A percentile compares a stretch with the other conserved stretches of the same genome.
Conservation (phyloP, 176 grass and related monocot species). For the Rhipidocladum racemiflorum region DNA sequence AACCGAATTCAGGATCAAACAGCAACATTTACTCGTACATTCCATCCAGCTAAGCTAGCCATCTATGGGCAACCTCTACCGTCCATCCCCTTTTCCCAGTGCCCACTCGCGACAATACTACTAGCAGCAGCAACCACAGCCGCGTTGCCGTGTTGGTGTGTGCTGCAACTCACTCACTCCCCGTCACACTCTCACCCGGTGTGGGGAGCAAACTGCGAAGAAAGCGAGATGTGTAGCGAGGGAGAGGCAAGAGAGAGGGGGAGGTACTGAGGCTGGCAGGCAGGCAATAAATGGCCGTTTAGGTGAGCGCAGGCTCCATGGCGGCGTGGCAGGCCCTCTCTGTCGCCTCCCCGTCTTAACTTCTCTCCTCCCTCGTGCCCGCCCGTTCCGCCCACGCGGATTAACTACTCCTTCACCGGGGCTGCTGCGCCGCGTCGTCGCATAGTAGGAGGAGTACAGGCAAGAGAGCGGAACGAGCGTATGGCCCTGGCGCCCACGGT, state of each 20-base stretch:
- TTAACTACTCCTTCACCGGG: background rate
- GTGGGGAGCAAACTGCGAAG: background rate
- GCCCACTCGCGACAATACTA: background rate
- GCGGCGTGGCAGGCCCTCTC: constrained; percentile 94
- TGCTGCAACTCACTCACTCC: background rate
- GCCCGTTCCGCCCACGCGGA: background rate
- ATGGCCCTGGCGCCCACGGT: background rate
- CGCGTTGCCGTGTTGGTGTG: constrained; percentile 33
- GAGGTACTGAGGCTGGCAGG: background rate
- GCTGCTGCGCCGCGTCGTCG: background rate
- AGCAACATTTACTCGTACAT: constrained; percentile 43
- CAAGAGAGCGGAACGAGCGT: background rate
- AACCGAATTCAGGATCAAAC: constrained; percentile 40
- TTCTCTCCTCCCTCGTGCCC: background rate
- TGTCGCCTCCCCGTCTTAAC: constrained; percentile 71
- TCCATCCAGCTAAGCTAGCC: constrained; percentile 14
- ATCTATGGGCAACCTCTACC: constrained; percentile 23
- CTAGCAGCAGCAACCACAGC: background rate
- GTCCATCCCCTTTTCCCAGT: background rate
- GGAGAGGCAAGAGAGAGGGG: background rate
- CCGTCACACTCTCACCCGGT: constrained; percentile 1
- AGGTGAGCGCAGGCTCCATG: constrained; percentile 72
- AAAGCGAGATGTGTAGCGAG: background rate
- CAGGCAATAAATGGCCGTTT: constrained; percentile 75
- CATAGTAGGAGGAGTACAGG: background rate